Evolutionary conservation across 352 stramenopile genomes (phyloP), one percentile per base, ranked within the genome.

Genomic region (Pythium sp.): DNA sequence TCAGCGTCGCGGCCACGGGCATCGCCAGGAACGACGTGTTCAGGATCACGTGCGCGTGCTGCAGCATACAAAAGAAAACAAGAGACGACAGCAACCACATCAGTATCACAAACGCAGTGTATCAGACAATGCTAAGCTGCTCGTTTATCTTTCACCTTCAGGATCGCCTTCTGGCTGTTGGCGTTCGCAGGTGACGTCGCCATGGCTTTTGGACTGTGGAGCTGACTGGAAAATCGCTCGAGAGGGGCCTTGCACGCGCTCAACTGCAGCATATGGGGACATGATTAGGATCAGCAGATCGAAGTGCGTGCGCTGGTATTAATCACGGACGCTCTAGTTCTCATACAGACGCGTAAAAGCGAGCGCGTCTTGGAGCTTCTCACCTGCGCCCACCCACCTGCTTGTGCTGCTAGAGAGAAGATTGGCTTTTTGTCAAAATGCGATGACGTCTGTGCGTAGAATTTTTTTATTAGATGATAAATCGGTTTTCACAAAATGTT

Each of bases 41-140:
- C n/a, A 91, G 62, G 22, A 55, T 72, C 54, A 91, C 82, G 24
- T 75, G 72, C 1, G 79, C 84, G 68, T 85, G 76, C 81, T 91
- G 64, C 56, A 70, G 7, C 30, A 43, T 7, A 49, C 36, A 43
- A 43, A 8, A 14, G 14, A 49, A 4, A 49, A 53, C 3, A 53
- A 2, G 43, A 12, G 14, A 47, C 43, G 26, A 15, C 2, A 57
- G 14, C n/a, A 57, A 3, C 26, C 34, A 12, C 32, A 18, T 38
- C 30, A 62, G n/a, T 24, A 26, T 11, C 5, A 28, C 32, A 38
- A 41, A n/a, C 9, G 5, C 54, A 59, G 3, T n/a, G 12, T 22
- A 15, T 0, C 28, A 15, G 7, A 28, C 32, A 36, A 36, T 36
- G 32, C 32, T 36, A 20, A 32, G 32, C 56, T 62, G 32, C 14